phyloP scores from a whole-genome alignment of 768 basidiomycete genomes.

The Leccinum incarnatum region DNA sequence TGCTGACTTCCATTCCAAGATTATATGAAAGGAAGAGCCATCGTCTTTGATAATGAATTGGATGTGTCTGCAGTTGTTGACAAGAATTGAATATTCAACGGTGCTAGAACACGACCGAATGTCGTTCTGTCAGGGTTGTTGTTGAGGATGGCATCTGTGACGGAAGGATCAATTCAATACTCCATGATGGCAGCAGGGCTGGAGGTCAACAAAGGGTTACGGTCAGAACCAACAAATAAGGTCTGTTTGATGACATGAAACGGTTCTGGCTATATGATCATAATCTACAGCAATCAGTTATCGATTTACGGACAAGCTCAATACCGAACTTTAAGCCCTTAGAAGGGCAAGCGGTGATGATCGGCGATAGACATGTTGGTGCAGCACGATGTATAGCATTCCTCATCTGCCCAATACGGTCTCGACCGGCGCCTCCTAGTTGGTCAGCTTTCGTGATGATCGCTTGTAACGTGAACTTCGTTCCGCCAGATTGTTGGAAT shows the following conservation, averaged over 20 bases:
- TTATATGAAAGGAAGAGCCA: background rate
- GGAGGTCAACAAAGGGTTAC: background rate
- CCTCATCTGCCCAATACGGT: conserved; percentile 42
- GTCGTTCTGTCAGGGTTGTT: conserved; percentile 7
- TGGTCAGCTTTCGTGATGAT: conserved; percentile 71
- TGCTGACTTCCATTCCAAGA: background rate
- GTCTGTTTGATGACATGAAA: background rate
- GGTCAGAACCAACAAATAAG: background rate
- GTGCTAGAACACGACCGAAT: background rate
- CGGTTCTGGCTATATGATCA: conserved; percentile 1
- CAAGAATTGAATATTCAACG: background rate
- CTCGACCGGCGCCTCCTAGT: conserved; percentile 35
- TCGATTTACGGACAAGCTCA: conserved; percentile 53
- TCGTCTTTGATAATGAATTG: background rate
- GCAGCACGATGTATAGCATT: conserved; percentile 49
- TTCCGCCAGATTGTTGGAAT: conserved; percentile 31
- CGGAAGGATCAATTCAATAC: background rate
- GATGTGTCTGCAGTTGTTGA: background rate
- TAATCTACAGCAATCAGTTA: conserved; percentile 56
- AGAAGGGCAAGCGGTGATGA: conserved; percentile 50
- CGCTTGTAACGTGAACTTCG: conserved; percentile 63
- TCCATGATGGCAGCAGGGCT: background rate
- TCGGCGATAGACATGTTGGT: conserved; percentile 64
- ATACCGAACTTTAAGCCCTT: conserved; percentile 56
- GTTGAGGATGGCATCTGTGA: background rate